A percentile compares a stretch with the other conserved stretches of the same genome.
phyloP scores from a whole-genome alignment of 345 rosid species.

The Rubroshorea leprosula region DNA sequence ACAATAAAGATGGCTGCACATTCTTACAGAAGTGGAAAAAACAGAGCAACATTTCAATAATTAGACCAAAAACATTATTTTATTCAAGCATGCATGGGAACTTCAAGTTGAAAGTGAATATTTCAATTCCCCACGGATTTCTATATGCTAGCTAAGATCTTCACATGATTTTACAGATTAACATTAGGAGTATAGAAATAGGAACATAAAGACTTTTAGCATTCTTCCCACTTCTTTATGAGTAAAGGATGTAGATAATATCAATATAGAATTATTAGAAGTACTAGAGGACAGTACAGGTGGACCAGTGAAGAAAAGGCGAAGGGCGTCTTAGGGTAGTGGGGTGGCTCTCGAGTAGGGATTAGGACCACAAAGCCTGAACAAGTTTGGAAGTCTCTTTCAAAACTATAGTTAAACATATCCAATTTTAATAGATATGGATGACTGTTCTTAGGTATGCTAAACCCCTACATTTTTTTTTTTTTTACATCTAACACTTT shows the following conservation, averaged over 20 bases:
- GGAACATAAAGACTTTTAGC: slow-evolving; percentile 30
- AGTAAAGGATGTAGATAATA: too few species aligned
- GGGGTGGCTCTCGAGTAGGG: slow-evolving; percentile 79
- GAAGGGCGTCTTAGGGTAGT: slow-evolving; percentile 12
- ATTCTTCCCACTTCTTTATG: not conserved
- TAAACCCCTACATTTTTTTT: too few species aligned
- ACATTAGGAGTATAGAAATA: slow-evolving; percentile 27
- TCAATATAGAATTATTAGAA: too few species aligned
- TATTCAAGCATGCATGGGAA: slow-evolving; percentile 26
- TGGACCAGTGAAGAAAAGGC: slow-evolving; percentile 47
- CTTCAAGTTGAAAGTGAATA: slow-evolving; percentile 20
- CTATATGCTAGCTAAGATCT: slow-evolving; percentile 19
- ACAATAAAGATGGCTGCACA: too few species aligned
- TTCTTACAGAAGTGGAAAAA: too few species aligned
- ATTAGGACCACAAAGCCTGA: slow-evolving; percentile 34
- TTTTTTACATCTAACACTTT: too few species aligned
- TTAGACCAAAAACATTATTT: slow-evolving; percentile 17
- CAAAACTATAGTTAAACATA: too few species aligned
- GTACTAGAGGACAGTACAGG: slow-evolving; percentile 30
- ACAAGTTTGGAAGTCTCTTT: too few species aligned
- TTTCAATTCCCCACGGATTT: slow-evolving; percentile 25
- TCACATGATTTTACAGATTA: too few species aligned
- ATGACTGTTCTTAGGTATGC: too few species aligned
- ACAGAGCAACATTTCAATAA: too few species aligned
- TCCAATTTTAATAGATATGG: too few species aligned